Evolutionary conservation across 164 flowering plant genomes (phyloP).

Genomic region (Aristolochia californica): DNA sequence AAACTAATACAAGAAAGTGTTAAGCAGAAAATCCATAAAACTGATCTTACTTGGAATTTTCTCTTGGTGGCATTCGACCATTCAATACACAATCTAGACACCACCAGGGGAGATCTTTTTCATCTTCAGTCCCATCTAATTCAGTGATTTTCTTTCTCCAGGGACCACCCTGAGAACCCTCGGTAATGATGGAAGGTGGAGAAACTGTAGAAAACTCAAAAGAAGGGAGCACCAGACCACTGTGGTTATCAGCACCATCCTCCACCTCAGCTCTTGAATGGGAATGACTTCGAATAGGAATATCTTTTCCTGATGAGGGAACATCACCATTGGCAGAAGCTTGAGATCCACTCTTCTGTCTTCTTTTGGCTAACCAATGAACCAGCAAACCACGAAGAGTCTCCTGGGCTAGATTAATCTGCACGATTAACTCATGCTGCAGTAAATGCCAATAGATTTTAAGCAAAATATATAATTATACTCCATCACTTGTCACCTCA

Average conservation of each 20-base stretch:
- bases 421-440: conserved; percentile 13
- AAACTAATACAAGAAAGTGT: too few relatives aligned
- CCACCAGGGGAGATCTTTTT: conserved; percentile 96
- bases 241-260: conserved; percentile 56
- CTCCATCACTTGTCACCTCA: background rate
- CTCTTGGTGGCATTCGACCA: conserved; percentile 83
- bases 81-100: conserved; percentile 85
- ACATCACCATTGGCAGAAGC: conserved; percentile 64
- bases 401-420: conserved; percentile 95
- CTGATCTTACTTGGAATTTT: conserved; percentile 71
- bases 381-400: conserved; percentile 83
- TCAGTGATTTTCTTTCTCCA: conserved; percentile 96
- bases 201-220: conserved; percentile 74
- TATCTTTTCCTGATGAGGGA: conserved; percentile 43
- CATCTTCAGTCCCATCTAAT: conserved; percentile 92
- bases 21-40: too few relatives aligned
- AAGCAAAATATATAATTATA: background rate
- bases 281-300: conserved; percentile 36
- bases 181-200: conserved; percentile 95
- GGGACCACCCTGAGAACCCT: conserved; percentile 92
- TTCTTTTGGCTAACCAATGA: conserved; percentile 76
- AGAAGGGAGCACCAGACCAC: conserved; percentile 61
- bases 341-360: conserved; percentile 54
- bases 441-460: background rate
- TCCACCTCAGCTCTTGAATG: conserved; percentile 71